Evolutionary conservation across 805 yeast genomes (phyloP).

Genomic region (Teunomyces gatunensis): DNA sequence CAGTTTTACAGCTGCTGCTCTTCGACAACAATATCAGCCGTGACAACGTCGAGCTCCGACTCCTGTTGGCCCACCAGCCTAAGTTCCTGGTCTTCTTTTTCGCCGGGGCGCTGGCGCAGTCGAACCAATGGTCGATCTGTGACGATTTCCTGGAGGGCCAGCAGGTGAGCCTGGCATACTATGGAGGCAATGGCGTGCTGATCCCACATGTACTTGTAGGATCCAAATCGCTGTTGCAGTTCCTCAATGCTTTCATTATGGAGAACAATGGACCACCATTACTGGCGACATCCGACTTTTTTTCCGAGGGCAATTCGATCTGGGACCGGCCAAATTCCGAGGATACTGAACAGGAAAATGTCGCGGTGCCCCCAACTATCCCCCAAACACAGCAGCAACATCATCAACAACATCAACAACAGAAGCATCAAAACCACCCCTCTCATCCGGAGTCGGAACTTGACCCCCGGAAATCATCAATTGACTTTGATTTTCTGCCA

Average conservation of each 20-base stretch:
- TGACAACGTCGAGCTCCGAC: conserved; percentile 46
- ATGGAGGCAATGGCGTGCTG: conserved; percentile 55
- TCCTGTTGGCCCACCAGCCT: conserved; percentile 58
- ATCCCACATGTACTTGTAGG: conserved; percentile 73
- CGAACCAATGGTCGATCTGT: conserved; percentile 75
- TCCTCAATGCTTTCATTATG: conserved; percentile 51
- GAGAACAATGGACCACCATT: conserved; percentile 30
- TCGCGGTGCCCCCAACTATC: not conserved
- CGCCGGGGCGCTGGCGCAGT: conserved; percentile 48
- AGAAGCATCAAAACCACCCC: conserved; percentile 10
- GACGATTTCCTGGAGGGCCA: conserved; percentile 84
- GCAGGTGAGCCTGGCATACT: conserved; percentile 68
- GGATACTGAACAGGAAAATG: not conserved
- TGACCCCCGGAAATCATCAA: not conserved
- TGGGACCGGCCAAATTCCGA: not conserved
- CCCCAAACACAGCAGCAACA: conserved; percentile 7
- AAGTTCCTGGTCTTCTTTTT: conserved; percentile 76
- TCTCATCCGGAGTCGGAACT: conserved; percentile 3
- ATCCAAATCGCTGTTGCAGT: conserved; percentile 45
- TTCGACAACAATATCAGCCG: conserved; percentile 43
- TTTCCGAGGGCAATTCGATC: conserved; percentile 1
- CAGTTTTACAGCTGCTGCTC: conserved; percentile 59
- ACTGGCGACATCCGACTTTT: conserved; percentile 4
- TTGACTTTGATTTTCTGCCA: not conserved
- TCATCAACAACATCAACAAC: conserved; percentile 11